Evolutionary conservation across 73 alveolate species (phyloP).

Genomic region (Blepharisma stoltei): DNA sequence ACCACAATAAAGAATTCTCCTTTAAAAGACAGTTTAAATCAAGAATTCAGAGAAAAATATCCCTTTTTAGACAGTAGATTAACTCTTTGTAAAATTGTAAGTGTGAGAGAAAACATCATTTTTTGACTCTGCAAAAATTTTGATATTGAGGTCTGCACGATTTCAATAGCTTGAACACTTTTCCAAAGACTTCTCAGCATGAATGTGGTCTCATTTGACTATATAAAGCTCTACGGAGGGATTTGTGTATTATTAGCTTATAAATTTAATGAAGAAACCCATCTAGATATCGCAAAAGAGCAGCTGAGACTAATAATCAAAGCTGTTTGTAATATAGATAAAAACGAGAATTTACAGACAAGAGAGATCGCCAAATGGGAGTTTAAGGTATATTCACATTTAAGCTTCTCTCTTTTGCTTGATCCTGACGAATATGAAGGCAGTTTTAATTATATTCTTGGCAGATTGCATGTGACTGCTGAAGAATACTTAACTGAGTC

Average conservation of each 20-base stretch:
- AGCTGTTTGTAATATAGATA: neutral
- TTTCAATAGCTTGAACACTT: neutral
- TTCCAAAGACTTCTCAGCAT: neutral
- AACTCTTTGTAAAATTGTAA: neutral
- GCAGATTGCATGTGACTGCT: too few species aligned
- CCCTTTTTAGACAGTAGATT: slow-evolving; percentile 4
- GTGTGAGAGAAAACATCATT: slow-evolving; percentile 16
- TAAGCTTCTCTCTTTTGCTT: neutral
- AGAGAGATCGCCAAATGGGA: neutral
- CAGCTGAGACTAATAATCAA: too few species aligned
- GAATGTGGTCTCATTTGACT: neutral
- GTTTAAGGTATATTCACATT: neutral
- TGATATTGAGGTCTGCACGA: neutral
- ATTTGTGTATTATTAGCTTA: slow-evolving; percentile 20
- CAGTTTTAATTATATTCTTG: neutral
- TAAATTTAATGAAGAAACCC: neutral
- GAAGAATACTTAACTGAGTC: too few species aligned
- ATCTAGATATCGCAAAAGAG: too few species aligned
- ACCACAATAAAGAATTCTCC: too few species aligned
- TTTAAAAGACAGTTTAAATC: neutral
- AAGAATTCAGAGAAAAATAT: slow-evolving; percentile 1
- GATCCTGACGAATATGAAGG: neutral
- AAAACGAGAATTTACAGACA: neutral
- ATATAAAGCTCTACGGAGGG: neutral
- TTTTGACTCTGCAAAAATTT: neutral